Base-by-base conservation (phyloP, 805 yeast species). In the Sungouiozyma intestinalis region DNA sequence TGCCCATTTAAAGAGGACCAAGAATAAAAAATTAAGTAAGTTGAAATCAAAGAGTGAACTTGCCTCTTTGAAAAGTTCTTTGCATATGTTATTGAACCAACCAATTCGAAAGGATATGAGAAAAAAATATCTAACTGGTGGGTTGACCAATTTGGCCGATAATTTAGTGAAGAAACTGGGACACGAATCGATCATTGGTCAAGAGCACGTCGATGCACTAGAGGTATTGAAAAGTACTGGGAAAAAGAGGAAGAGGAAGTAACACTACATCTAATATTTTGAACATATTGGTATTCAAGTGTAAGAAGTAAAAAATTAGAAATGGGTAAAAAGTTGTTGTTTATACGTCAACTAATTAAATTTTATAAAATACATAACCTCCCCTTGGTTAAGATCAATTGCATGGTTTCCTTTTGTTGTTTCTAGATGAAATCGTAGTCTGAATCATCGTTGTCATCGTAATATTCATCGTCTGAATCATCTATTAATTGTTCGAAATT, bases 401-500 rank as follows among this genome's bases (percentile, higher is more conserved):
- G 29, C 29, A 24, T 24, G 6, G 11, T 7, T 24, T 24, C 11
- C 6, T 24, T 24, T 24, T 15, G 34, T 34, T 44, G 39, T 8
- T 19, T 15, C 51, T 55, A 63, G 41, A 63, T 62, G 47, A 60
- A 62, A 46, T 64, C 68, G 38, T 57, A 62, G 40, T 64, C 68
- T 34, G 63, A 60, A 34, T 55, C 66, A 43, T 62, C 69, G 40
- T 62, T 66, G 49, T 80, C 83, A 64, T 79, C 87, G 65, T 79
- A 87, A 63, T 80, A 83, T 64, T 85, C 94, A 59, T 88, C 97
- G 49, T 85, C 94, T 45, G 79, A 72, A 43, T 85, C 97, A 41
- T 86, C 94, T 41, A 71, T 83, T 61, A 92, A 76, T 72, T 87
- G 97, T 65, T 92, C 98, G 58, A 92, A 92, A 71, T 92, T 92